Percentiles rank a stretch among this genome's conserved stretches.
Evolutionary conservation across 805 yeast genomes (phyloP).

Genomic region (Ogataea polymorpha): DNA sequence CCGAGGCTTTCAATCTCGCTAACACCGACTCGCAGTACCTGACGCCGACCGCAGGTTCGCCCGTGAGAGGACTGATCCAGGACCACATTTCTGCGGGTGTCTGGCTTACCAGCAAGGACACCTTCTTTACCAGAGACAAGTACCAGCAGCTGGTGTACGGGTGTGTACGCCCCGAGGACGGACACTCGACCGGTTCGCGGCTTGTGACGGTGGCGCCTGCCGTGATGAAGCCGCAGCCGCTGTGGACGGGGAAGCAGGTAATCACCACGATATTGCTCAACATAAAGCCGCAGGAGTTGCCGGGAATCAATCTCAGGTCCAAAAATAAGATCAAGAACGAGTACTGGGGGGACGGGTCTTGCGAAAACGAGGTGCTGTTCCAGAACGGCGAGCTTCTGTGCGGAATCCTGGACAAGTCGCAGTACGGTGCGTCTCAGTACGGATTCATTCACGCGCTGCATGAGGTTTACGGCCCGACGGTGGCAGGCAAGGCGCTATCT

Average conservation of each 20-base stretch:
- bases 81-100: slow-evolving; percentile 99
- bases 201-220: slow-evolving; percentile 88
- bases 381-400: slow-evolving; percentile 80
- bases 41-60: slow-evolving; percentile 98
- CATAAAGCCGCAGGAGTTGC: slow-evolving; percentile 80
- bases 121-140: slow-evolving; percentile 84
- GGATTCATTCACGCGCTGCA: slow-evolving; percentile 96
- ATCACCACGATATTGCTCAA: slow-evolving; percentile 89
- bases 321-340: slow-evolving; percentile 89
- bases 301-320: slow-evolving; percentile 84
- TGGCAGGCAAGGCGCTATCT: slow-evolving; percentile 85
- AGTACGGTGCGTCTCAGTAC: slow-evolving; percentile 95
- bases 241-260: slow-evolving; percentile 98
- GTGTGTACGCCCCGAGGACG: slow-evolving; percentile 95
- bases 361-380: slow-evolving; percentile 84
- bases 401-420: slow-evolving; percentile 96
- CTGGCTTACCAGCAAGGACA: slow-evolving; percentile 92
- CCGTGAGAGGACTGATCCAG: slow-evolving; percentile 97
- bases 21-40: slow-evolving; percentile 96
- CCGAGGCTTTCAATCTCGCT: slow-evolving; percentile 93
- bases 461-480: slow-evolving; percentile 88
- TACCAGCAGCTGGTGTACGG: slow-evolving; percentile 94
- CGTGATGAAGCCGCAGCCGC: slow-evolving; percentile 74
- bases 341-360: slow-evolving; percentile 87
- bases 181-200: slow-evolving; percentile 71